These are phyloP conservation scores for Colletotrichum shisoi DNA, from an alignment of 2,329 filamentous ascomycete genomes.

Conservation along the genomic window DNA sequence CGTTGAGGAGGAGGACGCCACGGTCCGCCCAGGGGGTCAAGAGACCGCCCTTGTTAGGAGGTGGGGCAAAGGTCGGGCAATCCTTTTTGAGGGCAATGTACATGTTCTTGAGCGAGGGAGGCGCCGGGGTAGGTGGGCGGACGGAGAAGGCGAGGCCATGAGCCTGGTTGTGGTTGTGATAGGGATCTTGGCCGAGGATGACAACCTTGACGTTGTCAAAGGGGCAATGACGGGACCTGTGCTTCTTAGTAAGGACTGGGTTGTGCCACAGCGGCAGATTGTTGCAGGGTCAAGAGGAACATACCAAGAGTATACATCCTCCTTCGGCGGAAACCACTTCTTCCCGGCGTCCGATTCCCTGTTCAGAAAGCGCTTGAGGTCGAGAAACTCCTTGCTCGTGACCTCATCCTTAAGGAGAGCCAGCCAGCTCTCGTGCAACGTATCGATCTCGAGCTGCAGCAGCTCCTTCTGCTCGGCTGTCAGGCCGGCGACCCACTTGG, in stretches of 20 bases:
- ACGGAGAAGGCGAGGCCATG: conserved; percentile 97
- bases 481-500: conserved; percentile 83
- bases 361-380: conserved; percentile 86
- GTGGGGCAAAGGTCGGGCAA: conserved; percentile 79
- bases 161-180: conserved; percentile 94
- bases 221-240: conserved; percentile 93
- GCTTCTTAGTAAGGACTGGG: conserved; percentile 38
- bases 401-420: conserved; percentile 88
- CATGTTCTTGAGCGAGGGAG: conserved; percentile 92
- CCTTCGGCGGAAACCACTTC: conserved; percentile 84
- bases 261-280: not conserved
- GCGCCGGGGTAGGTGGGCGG: conserved; percentile 84
- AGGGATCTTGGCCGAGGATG: conserved; percentile 94
- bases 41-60: conserved; percentile 79
- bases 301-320: conserved; percentile 95
- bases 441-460: conserved; percentile 89
- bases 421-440: conserved; percentile 90
- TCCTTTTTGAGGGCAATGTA: conserved; percentile 88
- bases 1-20: conserved; percentile 92
- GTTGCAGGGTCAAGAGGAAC: conserved; percentile 41
- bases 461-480: conserved; percentile 82
- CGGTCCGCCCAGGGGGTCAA: conserved; percentile 93
- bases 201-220: conserved; percentile 89
- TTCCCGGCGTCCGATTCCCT: conserved; percentile 75
- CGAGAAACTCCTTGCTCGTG: conserved; percentile 78